Evolutionary conservation across 2,329 filamentous ascomycete species (phyloP).

Genomic region (Pseudocercospora musae): DNA sequence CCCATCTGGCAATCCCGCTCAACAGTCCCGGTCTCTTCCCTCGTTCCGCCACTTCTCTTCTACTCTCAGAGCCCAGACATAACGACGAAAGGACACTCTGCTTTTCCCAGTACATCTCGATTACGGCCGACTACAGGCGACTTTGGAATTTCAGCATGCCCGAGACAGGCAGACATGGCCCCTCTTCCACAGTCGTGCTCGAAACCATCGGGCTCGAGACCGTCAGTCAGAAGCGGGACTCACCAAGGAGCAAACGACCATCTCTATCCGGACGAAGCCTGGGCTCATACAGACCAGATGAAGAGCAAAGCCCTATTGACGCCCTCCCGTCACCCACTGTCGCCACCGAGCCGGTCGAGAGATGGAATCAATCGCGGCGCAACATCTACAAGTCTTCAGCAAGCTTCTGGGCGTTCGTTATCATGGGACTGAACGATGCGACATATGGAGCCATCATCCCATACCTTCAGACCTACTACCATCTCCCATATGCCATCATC

Average conservation of each 20-base stretch:
- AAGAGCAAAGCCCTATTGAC: constrained; percentile 34
- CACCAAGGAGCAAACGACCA: constrained; percentile 18
- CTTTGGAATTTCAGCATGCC: constrained; percentile 8
- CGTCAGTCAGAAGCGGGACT: constrained; percentile 18
- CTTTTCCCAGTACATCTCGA: background rate
- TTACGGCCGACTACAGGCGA: too few relatives aligned
- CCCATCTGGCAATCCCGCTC: too few relatives aligned
- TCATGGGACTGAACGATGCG: constrained; percentile 67
- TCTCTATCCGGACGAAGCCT: constrained; percentile 26
- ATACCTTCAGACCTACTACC: constrained; percentile 61
- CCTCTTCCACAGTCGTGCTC: constrained; percentile 30
- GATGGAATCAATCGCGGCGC: constrained; percentile 61
- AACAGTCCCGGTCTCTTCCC: too few relatives aligned
- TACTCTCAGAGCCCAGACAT: too few relatives aligned
- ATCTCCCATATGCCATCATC: constrained; percentile 59
- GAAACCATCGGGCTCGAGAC: constrained; percentile 29
- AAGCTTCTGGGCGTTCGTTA: constrained; percentile 59
- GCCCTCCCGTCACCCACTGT: constrained; percentile 47
- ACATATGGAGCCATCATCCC: constrained; percentile 46
- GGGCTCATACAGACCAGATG: constrained; percentile 8
- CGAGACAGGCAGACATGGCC: constrained; percentile 20
- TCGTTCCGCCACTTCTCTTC: too few relatives aligned
- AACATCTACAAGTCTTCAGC: constrained; percentile 59
- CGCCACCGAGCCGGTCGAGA: constrained; percentile 44
- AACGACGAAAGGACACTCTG: too few relatives aligned